Evolutionary conservation across 2,329 filamentous ascomycete genomes (phyloP), one percentile per base, ranked within the genome.

Genomic region (Alternaria tenuissima): DNA sequence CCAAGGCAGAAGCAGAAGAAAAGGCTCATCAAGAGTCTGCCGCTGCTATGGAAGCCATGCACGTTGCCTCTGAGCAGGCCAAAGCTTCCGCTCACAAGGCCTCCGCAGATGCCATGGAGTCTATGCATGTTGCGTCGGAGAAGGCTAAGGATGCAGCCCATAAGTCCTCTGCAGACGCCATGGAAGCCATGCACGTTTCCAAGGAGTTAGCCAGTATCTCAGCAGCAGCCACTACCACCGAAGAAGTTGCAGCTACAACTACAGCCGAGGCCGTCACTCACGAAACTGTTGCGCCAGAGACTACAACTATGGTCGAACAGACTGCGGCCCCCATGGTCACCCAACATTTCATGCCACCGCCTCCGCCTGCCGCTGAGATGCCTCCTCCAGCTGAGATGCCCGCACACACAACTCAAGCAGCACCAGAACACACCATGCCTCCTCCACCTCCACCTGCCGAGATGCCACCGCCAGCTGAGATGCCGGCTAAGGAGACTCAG

Each of bases 181-280:
- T 60, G 57, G 57, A 58, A 59, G 49, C 44, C 28, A 63, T 53
- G 65, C 64, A 66, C 26, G 64, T 63, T 22, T 48, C 61, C 6
- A 38, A 54, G 30, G 57, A 63, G 7, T 9, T 57, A 24, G 61
- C 61, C 14, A 63, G 58, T 24, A 61, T 61, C 34, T 57, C 59
- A 14, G 52, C 56, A 16, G 55, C 56, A 28, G 30, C 42, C 14
- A 55, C 60, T 9, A 43, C 54, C 4, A 38, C 52, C 18, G 58
- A 55, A 14, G 34, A 54, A 5, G 55, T 36, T 22, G 54, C 49
- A 7, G 52, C 49, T 16, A 36, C 46, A n/a, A 52, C 51, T 43
- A 32, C 39, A 52, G 48, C 62, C 11, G 55, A 24, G 34, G 63
- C 56, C 3, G 46, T 46, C 26, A 61, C 63, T 26, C 49, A 63